Evolutionary conservation across 106 monocot genomes (phyloP), one percentile per base, ranked within the genome.

Genomic region (Acorus calamus): DNA sequence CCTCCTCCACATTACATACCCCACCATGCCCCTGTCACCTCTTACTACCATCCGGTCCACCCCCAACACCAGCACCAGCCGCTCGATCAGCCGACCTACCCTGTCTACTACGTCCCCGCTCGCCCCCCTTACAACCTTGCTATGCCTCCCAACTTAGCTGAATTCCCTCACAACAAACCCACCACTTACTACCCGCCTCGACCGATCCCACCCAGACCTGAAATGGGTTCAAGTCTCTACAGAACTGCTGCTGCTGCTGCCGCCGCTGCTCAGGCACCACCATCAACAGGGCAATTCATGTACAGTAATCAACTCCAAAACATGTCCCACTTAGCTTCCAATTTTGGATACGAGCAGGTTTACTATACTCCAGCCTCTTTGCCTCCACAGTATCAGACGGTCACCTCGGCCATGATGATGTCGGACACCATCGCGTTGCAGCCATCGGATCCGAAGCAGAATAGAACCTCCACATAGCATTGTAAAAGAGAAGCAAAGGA

Each of bases 31-130:
- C 75, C 69, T 10, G 60, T 83, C 65, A 72, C 65, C 2, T 75
- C 83, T 5, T 84, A 85, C 68, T 84, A 83, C 75, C 90, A 78
- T 3, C 52, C 80, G 41, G 56, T 64, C 14, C 59, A 44, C 7
- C 85, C 71, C 48, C 66, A 63, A 6, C 68, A 72, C 8, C 80
- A 71, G 59, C 77, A 77, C 11, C 65, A 74, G 50, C 52, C 57
- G 3, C 75, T 55, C 62, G 57, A 66, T 49, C 81, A 60, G 12
- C 74, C 73, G 44, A 46, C 76, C 28, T 28, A 28, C 5, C 89
- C 81, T 4, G 71, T 89, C 69, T 89, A 89, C 59, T 89, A 75
- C 60, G 3, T 94, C 41, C 84, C 86, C 2, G 61, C 86, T 11
- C 74, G 60, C 42, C 46, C 46, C 3, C 62, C 70, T 10, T 84